Conservation (phyloP, 345 rosid genomes). For the Salix udensis region DNA sequence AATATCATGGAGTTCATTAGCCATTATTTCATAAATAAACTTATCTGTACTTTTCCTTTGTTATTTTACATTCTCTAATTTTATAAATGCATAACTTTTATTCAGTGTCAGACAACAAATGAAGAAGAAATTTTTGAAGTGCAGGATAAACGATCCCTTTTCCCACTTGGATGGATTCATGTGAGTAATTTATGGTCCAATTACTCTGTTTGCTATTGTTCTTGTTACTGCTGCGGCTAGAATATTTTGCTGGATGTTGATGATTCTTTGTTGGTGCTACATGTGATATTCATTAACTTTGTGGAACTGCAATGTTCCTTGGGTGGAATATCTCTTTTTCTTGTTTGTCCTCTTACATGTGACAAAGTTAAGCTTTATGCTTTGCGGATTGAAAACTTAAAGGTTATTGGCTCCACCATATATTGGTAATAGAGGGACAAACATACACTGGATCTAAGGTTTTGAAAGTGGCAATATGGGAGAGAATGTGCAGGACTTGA, state of each 20-base stretch:
- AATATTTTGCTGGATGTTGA: background rate
- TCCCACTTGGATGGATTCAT: constrained; percentile 99
- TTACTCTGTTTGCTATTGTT: background rate
- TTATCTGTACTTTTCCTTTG: background rate
- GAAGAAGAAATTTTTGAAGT: constrained; percentile 99
- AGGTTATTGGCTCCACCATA: background rate
- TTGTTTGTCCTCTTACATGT: background rate
- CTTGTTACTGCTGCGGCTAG: background rate
- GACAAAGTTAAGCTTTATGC: background rate
- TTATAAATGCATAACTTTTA: constrained; percentile 5
- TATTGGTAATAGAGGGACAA: background rate
- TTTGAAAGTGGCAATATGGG: background rate
- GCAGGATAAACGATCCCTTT: constrained; percentile 88
- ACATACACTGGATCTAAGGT: background rate
- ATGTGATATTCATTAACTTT: background rate
- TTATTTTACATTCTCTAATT: background rate
- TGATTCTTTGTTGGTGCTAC: background rate
- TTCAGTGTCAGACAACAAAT: constrained; percentile 87
- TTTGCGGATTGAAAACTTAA: background rate
- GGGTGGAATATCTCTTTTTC: background rate
- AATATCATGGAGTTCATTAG: too few species aligned
- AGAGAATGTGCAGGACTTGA: background rate
- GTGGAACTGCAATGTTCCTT: background rate
- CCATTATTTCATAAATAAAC: too few species aligned
- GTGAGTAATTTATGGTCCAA: constrained; percentile 41